These are phyloP conservation scores for Hypericum perforatum DNA, from an alignment of 345 rosid genomes.

Conservation along the genomic window DNA sequence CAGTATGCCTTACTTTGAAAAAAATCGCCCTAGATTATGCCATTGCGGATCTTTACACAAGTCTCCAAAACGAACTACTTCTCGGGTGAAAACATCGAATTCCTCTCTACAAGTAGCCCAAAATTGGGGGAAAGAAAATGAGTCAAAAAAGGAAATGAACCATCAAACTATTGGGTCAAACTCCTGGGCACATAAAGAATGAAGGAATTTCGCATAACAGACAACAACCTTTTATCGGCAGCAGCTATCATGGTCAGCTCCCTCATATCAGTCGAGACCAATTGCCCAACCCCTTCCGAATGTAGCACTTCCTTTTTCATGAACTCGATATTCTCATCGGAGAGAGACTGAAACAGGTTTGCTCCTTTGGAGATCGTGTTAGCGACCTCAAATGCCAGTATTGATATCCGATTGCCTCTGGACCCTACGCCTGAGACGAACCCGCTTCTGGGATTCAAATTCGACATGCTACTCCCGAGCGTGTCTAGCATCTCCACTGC, in stretches of 20 bases:
- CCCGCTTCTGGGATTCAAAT: conserved; percentile 47
- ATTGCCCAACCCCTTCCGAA: conserved; percentile 54
- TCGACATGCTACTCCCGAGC: conserved; percentile 67
- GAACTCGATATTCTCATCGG: conserved; percentile 44
- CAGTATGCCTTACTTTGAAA: conserved; percentile 47
- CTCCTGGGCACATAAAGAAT: neutral
- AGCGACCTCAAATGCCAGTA: conserved; percentile 87
- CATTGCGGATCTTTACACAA: conserved; percentile 76
- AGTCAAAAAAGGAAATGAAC: neutral
- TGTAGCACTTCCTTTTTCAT: conserved; percentile 53
- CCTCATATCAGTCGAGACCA: conserved; percentile 55
- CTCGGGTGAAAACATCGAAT: conserved; percentile 58
- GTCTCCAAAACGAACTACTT: conserved; percentile 84
- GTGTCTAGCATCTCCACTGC: conserved; percentile 68
- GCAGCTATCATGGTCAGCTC: conserved; percentile 74
- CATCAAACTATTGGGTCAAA: neutral
- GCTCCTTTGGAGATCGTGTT: conserved; percentile 79
- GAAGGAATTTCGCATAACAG: conserved; percentile 1
- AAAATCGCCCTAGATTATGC: conserved; percentile 71
- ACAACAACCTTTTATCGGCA: conserved; percentile 73
- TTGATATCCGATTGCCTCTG: conserved; percentile 43
- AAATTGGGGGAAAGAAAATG: neutral
- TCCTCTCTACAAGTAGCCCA: conserved; percentile 51
- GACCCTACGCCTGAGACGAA: conserved; percentile 43
- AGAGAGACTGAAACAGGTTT: conserved; percentile 58